A percentile compares a stretch with the other conserved stretches of the same genome.
These are phyloP conservation scores for Uronychia binucleata DNA, from an alignment of 73 alveolate species.

Conservation along the genomic window DNA sequence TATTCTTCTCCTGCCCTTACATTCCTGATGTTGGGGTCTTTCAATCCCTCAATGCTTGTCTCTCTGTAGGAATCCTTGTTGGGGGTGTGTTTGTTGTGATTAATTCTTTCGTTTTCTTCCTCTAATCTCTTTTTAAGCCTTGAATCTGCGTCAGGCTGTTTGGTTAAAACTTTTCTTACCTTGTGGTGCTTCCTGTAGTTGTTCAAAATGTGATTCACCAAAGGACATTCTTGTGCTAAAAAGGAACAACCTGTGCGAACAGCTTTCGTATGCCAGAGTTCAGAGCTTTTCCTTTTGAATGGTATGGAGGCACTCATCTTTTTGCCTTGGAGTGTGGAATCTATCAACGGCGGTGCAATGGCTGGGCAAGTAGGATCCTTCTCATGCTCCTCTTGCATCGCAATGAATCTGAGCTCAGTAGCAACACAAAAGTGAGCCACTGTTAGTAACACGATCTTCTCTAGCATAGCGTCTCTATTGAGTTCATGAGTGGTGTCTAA, in stretches of 20 bases:
- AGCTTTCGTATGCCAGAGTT: constrained; percentile 52
- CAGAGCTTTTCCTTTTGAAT: constrained; percentile 1
- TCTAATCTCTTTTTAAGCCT: too few relatives aligned
- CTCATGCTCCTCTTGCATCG: background rate
- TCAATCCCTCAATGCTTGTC: background rate
- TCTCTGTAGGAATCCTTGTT: background rate
- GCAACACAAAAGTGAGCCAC: background rate
- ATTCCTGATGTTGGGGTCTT: too few relatives aligned
- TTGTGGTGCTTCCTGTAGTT: constrained; percentile 41
- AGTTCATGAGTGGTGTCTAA: background rate
- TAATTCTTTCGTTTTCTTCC: too few relatives aligned
- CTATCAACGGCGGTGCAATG: background rate
- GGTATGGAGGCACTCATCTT: background rate
- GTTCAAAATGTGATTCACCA: constrained; percentile 38
- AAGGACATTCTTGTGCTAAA: constrained; percentile 43
- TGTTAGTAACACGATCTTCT: background rate
- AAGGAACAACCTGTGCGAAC: constrained; percentile 26
- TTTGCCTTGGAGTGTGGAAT: background rate
- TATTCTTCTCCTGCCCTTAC: too few relatives aligned
- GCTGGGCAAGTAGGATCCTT: background rate
- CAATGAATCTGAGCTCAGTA: background rate
- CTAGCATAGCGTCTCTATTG: background rate
- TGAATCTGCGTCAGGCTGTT: constrained; percentile 16
- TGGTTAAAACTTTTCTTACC: too few relatives aligned
- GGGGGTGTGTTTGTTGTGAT: too few relatives aligned